Percentiles rank a stretch among this genome's conserved stretches.
phyloP scores from a whole-genome alignment of 176 grass and related monocot genomes.

The Zizania latifolia region DNA sequence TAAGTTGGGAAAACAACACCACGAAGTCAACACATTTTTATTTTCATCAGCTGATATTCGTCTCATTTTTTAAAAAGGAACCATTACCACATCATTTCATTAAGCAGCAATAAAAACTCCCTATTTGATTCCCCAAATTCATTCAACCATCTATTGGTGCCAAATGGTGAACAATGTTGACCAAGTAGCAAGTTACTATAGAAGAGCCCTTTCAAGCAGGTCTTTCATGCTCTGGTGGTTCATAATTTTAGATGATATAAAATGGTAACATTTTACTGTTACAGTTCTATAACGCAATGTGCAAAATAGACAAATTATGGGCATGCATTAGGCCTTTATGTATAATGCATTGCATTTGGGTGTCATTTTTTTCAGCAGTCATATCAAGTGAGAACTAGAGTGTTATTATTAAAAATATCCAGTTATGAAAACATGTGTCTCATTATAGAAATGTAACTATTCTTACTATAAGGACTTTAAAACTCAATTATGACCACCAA shows the following conservation, averaged over 20 bases:
- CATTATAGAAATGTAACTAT: neutral
- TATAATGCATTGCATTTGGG: neutral
- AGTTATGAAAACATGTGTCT: neutral
- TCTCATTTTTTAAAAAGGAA: neutral
- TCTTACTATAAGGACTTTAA: neutral
- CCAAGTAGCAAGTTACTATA: neutral
- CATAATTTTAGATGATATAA: neutral
- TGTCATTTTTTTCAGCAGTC: neutral
- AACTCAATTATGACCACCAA: constrained; percentile 6
- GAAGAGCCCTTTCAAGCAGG: neutral
- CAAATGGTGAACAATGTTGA: neutral
- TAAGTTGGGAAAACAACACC: neutral
- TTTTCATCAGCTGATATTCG: neutral
- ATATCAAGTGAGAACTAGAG: neutral
- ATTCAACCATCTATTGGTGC: neutral
- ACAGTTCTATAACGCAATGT: neutral
- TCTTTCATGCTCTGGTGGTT: neutral
- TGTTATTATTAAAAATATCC: neutral
- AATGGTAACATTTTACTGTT: neutral
- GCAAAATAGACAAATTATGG: constrained; percentile 3
- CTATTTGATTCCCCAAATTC: neutral
- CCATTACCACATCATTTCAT: neutral
- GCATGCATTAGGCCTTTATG: neutral
- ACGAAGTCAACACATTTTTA: neutral
- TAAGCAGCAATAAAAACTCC: neutral